A percentile compares a stretch with the other conserved stretches of the same genome.
phyloP scores from a whole-genome alignment of 2,329 filamentous ascomycete genomes.

The Sarocladium strictum region DNA sequence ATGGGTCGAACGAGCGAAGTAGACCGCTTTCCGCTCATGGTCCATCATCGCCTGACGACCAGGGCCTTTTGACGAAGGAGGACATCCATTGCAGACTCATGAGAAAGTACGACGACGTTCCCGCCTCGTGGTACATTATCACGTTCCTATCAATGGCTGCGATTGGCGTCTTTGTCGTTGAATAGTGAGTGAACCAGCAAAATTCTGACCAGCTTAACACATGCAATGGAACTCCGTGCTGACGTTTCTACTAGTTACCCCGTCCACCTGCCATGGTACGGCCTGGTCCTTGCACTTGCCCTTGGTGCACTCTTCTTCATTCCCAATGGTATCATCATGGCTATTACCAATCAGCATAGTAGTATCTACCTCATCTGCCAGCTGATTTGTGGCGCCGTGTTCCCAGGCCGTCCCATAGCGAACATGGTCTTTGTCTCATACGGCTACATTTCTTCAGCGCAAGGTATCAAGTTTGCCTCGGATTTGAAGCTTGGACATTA shows the following conservation, averaged over 20 bases:
- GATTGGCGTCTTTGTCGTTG: slow-evolving; percentile 77
- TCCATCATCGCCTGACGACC: slow-evolving; percentile 35
- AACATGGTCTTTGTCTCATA: slow-evolving; percentile 95
- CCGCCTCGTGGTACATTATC: slow-evolving; percentile 71
- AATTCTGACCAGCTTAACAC: background rate
- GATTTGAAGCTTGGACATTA: slow-evolving; percentile 85
- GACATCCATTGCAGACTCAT: slow-evolving; percentile 83
- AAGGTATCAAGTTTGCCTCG: slow-evolving; percentile 83
- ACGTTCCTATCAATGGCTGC: slow-evolving; percentile 72
- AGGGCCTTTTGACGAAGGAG: slow-evolving; percentile 61
- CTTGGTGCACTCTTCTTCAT: slow-evolving; percentile 82
- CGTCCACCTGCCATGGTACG: slow-evolving; percentile 81
- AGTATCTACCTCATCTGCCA: slow-evolving; percentile 84
- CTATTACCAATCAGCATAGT: slow-evolving; percentile 83
- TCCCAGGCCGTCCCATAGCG: slow-evolving; percentile 78
- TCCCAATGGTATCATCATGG: slow-evolving; percentile 88
- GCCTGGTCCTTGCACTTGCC: slow-evolving; percentile 68
- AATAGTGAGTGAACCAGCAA: slow-evolving; percentile 55
- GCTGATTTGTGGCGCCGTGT: slow-evolving; percentile 73
- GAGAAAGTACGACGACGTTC: slow-evolving; percentile 75
- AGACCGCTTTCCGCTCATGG: slow-evolving; percentile 14
- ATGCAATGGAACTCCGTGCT: slow-evolving; percentile 6
- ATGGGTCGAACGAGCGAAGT: slow-evolving; percentile 11
- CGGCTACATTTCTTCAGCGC: slow-evolving; percentile 81
- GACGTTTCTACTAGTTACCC: slow-evolving; percentile 54